A percentile compares a stretch with the other conserved stretches of the same genome.
Conservation (phyloP, 78 protist genomes). For the Emiliania huxleyi region DNA sequence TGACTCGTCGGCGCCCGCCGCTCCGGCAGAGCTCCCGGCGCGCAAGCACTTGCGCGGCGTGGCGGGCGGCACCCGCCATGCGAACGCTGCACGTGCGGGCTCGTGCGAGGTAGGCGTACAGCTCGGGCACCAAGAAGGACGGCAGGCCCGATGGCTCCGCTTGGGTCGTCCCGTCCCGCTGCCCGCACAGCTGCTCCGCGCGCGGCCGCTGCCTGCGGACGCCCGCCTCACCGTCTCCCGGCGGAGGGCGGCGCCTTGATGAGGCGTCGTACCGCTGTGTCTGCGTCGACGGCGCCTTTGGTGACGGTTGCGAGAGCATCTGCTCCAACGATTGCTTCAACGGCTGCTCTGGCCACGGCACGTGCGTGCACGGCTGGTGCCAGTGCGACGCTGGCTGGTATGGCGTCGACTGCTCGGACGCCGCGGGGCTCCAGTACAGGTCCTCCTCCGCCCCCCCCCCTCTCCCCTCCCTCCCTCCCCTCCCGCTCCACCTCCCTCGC, state of each 20-base stretch:
- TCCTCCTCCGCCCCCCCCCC: too few species aligned
- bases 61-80: background rate
- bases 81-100: background rate
- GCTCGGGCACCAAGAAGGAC: too few species aligned
- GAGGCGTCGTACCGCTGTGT: background rate
- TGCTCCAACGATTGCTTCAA: slow-evolving; percentile 15
- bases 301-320: background rate
- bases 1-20: too few species aligned
- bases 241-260: background rate
- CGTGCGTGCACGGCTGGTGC: slow-evolving; percentile 22
- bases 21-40: too few species aligned
- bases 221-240: background rate
- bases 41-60: background rate
- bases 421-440: background rate
- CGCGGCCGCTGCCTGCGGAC: background rate
- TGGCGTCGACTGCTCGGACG: slow-evolving; percentile 13
- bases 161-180: background rate
- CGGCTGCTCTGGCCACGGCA: slow-evolving; percentile 18
- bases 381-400: background rate
- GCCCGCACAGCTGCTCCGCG: background rate
- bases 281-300: background rate
- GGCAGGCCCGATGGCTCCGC: background rate
- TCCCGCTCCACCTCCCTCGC: too few species aligned
- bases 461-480: too few species aligned
- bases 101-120: too few species aligned